These are phyloP conservation scores for Immersiporthe knoxdaviesiana DNA, from an alignment of 2,329 filamentous ascomycete species.

Conservation along the genomic window DNA sequence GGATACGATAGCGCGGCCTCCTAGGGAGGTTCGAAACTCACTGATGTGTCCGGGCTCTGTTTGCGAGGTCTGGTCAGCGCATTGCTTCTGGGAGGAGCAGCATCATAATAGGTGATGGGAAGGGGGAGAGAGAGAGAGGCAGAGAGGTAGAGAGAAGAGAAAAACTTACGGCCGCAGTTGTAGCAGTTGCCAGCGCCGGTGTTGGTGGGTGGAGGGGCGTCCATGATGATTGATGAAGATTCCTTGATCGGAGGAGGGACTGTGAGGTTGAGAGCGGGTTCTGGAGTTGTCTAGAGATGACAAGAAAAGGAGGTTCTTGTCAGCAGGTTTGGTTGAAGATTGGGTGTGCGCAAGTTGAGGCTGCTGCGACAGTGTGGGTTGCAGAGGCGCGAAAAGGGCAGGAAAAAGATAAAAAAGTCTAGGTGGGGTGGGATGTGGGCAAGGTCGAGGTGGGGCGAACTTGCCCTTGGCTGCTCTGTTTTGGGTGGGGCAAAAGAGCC, in stretches of 20 bases:
- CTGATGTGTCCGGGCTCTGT: constrained; percentile 66
- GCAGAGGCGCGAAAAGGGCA: constrained; percentile 27
- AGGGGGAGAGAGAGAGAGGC: too few relatives aligned
- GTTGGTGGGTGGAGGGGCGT: constrained; percentile 13
- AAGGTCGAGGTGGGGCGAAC: constrained; percentile 17
- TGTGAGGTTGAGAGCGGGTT: not conserved
- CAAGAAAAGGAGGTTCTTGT: constrained; percentile 1
- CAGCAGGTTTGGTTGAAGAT: not conserved
- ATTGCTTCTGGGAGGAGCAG: not conserved
- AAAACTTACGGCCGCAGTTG: constrained; percentile 74
- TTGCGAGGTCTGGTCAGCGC: constrained; percentile 25
- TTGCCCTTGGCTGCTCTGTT: constrained; percentile 9
- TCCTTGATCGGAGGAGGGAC: not conserved
- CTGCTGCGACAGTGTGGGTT: constrained; percentile 7
- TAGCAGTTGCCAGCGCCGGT: constrained; percentile 57
- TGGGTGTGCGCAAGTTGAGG: not conserved
- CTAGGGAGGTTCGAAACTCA: constrained; percentile 38
- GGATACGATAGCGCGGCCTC: constrained; percentile 32
- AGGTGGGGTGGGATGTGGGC: not conserved
- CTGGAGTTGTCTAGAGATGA: not conserved
- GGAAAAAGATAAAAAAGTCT: constrained; percentile 16
- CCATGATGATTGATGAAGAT: constrained; percentile 10
- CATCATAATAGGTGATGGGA: not conserved
- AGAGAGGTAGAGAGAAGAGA: not conserved
- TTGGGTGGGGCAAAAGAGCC: constrained; percentile 10